Base-by-base conservation (phyloP, 441 rosid genomes). In the Gossypium davidsonii region DNA sequence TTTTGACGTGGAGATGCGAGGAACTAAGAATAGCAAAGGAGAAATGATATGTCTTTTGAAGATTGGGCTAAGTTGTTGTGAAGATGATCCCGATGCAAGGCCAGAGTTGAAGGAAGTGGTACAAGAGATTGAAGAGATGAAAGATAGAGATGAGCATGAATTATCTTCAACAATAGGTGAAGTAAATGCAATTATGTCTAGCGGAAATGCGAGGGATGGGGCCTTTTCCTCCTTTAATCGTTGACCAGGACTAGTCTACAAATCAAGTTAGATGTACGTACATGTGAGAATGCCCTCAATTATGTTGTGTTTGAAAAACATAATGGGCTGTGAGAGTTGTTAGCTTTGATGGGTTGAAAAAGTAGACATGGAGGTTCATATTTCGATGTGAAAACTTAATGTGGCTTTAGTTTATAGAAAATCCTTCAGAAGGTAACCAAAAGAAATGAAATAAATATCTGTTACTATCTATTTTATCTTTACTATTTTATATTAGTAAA, bases 1-100 rank as follows among this genome's bases (percentile, higher is more conserved):
- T 67, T 90, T 95, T 11, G 99, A 95, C 73, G 81, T 75, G 69
- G 97, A 91, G 59, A 93, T 93, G 90, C 39, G 23, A 0, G 92
- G 89, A 39, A 81, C 81, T 1, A 90, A 85, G 70, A 66, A 85
- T n/a, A 80, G 84, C 65, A 89, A 95, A 79, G 81, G 89, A 2
- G 86, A 88, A 74, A 86, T 91, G 98, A 79, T 92, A 18, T 84
- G 73, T 42, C 79, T 95, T 3, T 75, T 95, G 85, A 90, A 91
- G 85, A 85, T 95, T 0, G 99, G 93, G 14, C 76, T 95, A 85
- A 81, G 95, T 48, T 95, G 99, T 67, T 95, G 96, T 6, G 94
- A 90, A 72, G 89, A 82, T 39, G 97, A 93, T 53, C 79, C 72
- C 9, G 92, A 89, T 12, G 78, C 80, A 55, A 85, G 98, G 70